These are phyloP conservation scores for Maudiozyma humilis DNA, from an alignment of 1,139 yeast genomes.

Conservation along the genomic window DNA sequence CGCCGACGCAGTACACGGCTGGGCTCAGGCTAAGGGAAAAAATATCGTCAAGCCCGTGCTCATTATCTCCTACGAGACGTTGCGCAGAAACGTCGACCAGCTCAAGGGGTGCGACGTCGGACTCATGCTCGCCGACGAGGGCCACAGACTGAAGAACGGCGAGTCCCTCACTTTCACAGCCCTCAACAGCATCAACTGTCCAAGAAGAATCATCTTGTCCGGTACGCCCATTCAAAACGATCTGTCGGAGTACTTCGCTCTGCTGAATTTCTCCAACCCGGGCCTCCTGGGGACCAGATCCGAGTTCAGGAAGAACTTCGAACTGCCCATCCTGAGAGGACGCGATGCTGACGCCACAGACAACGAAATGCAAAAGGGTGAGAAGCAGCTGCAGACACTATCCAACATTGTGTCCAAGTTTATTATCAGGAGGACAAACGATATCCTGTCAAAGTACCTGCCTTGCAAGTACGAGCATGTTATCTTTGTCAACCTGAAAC, in stretches of 20 bases:
- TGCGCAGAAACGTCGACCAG: conserved; percentile 76
- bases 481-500: conserved; percentile 75
- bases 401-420: conserved; percentile 76
- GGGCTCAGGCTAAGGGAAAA: conserved; percentile 89
- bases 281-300: conserved; percentile 77
- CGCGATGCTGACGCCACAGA: conserved; percentile 90
- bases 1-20: conserved; percentile 59
- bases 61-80: conserved; percentile 91
- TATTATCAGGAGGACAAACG: conserved; percentile 92
- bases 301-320: conserved; percentile 82
- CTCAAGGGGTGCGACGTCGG: conserved; percentile 80
- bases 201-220: conserved; percentile 81
- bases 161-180: conserved; percentile 91
- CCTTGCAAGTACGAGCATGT: conserved; percentile 97
- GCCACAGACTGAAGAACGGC: conserved; percentile 90
- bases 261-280: conserved; percentile 89
- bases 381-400: conserved; percentile 58
- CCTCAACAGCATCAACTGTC: conserved; percentile 70
- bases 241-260: conserved; percentile 85
- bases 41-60: conserved; percentile 87
- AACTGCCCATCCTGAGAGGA: conserved; percentile 68
- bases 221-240: conserved; percentile 99
- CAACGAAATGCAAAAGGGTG: conserved; percentile 65
- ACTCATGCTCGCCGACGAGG: conserved; percentile 87
- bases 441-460: conserved; percentile 81